These are phyloP conservation scores for Monosporozyma yasuniensis DNA, from an alignment of 805 yeast species.

Conservation along the genomic window DNA sequence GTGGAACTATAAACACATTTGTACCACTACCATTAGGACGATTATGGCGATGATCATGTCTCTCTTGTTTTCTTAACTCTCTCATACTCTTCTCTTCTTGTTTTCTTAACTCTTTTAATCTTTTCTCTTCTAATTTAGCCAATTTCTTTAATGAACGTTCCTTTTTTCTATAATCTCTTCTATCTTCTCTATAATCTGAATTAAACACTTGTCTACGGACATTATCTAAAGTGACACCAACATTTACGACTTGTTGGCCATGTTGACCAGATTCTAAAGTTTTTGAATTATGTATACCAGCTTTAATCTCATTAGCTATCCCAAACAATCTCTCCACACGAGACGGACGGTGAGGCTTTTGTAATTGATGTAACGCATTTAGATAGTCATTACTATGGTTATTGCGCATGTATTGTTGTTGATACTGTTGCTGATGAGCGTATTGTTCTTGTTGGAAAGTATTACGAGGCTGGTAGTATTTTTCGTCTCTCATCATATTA, in stretches of 20 bases:
- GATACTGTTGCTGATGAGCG: not conserved
- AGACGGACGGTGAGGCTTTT: not conserved
- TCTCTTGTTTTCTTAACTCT: not conserved
- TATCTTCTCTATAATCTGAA: not conserved
- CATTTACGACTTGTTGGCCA: not conserved
- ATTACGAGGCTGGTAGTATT: not conserved
- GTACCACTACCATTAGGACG: not conserved
- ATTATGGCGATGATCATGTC: not conserved
- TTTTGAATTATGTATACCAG: not conserved
- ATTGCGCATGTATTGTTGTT: not conserved
- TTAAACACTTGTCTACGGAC: not conserved
- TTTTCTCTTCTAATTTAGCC: not conserved
- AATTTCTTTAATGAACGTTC: not conserved
- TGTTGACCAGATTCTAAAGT: not conserved
- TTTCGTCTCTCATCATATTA: not conserved
- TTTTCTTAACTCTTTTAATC: not conserved
- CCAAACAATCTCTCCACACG: not conserved
- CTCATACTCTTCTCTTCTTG: not conserved
- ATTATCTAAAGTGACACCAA: not conserved
- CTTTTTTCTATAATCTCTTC: not conserved
- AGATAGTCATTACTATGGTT: not conserved
- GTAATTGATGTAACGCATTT: not conserved
- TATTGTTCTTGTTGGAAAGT: not conserved
- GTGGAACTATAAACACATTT: not conserved
- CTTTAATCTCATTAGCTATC: not conserved